Percentiles rank a stretch among this genome's conserved stretches.
phyloP scores from a whole-genome alignment of 768 basidiomycete genomes.

The Russula compacta region DNA sequence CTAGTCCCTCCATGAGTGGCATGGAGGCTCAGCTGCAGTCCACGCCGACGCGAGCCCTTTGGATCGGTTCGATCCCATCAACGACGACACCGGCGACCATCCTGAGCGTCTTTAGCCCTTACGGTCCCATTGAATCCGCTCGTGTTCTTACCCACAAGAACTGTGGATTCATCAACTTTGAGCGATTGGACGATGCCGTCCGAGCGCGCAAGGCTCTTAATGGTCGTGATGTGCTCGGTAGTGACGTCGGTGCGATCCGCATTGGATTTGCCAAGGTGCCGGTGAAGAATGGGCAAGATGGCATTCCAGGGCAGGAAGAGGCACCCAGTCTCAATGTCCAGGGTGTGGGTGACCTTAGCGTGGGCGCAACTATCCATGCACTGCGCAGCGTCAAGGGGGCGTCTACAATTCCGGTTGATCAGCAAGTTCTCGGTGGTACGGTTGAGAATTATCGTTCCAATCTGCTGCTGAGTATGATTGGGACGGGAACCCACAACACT shows the following conservation, averaged over 20 bases:
- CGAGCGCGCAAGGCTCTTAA: constrained; percentile 92
- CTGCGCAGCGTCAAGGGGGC: constrained; percentile 87
- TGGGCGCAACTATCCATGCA: constrained; percentile 83
- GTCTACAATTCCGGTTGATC: constrained; percentile 82
- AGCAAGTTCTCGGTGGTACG: constrained; percentile 83
- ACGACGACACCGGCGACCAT: constrained; percentile 93
- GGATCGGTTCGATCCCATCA: constrained; percentile 96
- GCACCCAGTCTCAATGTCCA: constrained; percentile 58
- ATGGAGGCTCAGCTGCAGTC: constrained; percentile 85
- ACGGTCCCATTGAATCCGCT: constrained; percentile 95
- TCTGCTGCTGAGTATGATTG: constrained; percentile 81
- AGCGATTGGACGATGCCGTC: constrained; percentile 93
- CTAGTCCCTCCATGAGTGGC: constrained; percentile 48
- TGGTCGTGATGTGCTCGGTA: constrained; percentile 90
- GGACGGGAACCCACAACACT: constrained; percentile 58
- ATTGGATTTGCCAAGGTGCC: constrained; percentile 97
- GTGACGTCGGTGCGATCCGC: constrained; percentile 92
- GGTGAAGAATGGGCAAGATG: constrained; percentile 74
- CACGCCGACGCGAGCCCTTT: constrained; percentile 88
- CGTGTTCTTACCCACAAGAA: constrained; percentile 96
- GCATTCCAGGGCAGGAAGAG: constrained; percentile 50
- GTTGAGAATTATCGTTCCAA: constrained; percentile 96
- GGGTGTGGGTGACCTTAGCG: constrained; percentile 77
- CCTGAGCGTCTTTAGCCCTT: constrained; percentile 92
- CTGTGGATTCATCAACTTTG: constrained; percentile 96